Conservation (phyloP, 176 grass and related monocot genomes). For the Eragrostis curvula region DNA sequence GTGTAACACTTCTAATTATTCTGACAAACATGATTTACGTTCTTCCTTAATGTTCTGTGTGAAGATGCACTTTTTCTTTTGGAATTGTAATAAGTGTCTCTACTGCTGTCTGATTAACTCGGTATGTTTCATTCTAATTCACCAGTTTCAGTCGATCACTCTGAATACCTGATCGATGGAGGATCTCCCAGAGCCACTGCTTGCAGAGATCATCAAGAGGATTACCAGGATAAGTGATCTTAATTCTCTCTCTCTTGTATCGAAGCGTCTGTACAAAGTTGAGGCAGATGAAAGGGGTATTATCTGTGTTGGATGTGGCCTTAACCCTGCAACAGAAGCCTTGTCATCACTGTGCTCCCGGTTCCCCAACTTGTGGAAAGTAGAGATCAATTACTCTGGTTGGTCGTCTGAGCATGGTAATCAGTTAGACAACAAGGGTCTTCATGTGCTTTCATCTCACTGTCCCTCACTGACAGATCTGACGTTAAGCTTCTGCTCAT, state of each 20-base stretch:
- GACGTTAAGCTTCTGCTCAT: conserved; percentile 69
- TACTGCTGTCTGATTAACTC: no score
- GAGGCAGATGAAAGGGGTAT: conserved; percentile 56
- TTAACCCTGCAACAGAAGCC: conserved; percentile 51
- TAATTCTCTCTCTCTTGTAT: conserved; percentile 65
- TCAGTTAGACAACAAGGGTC: conserved; percentile 60
- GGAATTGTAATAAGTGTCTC: no score
- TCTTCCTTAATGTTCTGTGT: no score
- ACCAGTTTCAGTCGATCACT: no score
- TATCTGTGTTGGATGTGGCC: conserved; percentile 48
- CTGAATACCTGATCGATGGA: conserved; percentile 44
- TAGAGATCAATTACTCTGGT: conserved; percentile 74
- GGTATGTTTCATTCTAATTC: no score
- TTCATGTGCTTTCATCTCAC: conserved; percentile 52
- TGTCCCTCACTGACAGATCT: conserved; percentile 57
- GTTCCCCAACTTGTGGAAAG: conserved; percentile 61
- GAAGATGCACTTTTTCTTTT: no score
- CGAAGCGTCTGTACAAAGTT: conserved; percentile 47
- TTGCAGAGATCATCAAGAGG: conserved; percentile 65
- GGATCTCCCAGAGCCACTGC: conserved; percentile 59
- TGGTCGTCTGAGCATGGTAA: conserved; percentile 49
- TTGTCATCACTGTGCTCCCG: conserved; percentile 47
- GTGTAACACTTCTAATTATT: no score
- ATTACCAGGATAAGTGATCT: conserved; percentile 50
- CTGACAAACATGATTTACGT: no score